These are phyloP conservation scores for Hygrophila difformis DNA, from an alignment of 257 asterid species.

Conservation along the genomic window DNA sequence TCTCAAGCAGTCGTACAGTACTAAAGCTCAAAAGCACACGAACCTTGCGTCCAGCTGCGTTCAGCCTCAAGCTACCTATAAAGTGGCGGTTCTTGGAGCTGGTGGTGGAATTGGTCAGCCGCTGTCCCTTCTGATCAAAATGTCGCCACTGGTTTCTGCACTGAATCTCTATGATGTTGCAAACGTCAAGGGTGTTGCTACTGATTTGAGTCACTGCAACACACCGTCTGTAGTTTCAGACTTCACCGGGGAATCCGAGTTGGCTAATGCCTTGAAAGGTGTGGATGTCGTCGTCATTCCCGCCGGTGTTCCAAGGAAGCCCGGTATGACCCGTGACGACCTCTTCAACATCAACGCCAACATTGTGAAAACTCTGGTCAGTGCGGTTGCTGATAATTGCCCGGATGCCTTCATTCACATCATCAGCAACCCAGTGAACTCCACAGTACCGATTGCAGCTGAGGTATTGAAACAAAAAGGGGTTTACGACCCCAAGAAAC, in stretches of 20 bases:
- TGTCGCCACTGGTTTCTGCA: slow-evolving; percentile 62
- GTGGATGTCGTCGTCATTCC: slow-evolving; percentile 56
- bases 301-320: slow-evolving; percentile 71
- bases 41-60: slow-evolving; percentile 18
- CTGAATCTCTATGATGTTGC: slow-evolving; percentile 56
- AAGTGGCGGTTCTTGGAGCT: slow-evolving; percentile 78
- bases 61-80: slow-evolving; percentile 56
- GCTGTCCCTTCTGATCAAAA: slow-evolving; percentile 54
- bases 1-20: slow-evolving; percentile 25
- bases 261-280: slow-evolving; percentile 44
- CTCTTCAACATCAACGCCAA: slow-evolving; percentile 61
- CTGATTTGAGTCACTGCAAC: slow-evolving; percentile 70
- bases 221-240: slow-evolving; percentile 52
- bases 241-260: slow-evolving; percentile 51
- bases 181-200: slow-evolving; percentile 64
- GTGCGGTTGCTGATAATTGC: slow-evolving; percentile 63
- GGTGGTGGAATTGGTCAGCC: slow-evolving; percentile 89
- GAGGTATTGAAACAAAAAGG: slow-evolving; percentile 59
- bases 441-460: slow-evolving; percentile 74
- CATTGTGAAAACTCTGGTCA: slow-evolving; percentile 49
- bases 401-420: slow-evolving; percentile 66
- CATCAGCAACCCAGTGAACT: slow-evolving; percentile 66
- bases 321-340: slow-evolving; percentile 77
- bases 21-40: slow-evolving; percentile 24
- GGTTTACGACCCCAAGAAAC: slow-evolving; percentile 57